Conservation (phyloP, 306 rosid species). For the Casuarina cunninghamiana region DNA sequence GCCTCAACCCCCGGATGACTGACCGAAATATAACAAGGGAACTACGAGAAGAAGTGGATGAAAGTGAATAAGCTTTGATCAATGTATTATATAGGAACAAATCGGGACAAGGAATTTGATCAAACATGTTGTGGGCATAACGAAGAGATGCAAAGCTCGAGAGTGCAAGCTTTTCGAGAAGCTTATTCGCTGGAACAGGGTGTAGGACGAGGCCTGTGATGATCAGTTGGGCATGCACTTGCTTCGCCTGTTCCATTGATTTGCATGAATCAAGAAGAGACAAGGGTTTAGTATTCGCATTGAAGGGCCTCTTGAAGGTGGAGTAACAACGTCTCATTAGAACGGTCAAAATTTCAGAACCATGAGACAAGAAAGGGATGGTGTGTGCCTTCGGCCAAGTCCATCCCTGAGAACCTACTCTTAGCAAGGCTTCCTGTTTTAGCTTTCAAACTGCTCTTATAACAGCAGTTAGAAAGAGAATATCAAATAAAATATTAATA, state of each 20-base stretch:
- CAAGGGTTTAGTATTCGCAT: constrained; percentile 27
- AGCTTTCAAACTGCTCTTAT: no score
- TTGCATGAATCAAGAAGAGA: constrained; percentile 47
- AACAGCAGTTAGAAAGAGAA: no score
- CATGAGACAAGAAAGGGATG: background rate
- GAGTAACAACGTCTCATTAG: constrained; percentile 43
- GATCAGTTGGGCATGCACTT: constrained; percentile 51
- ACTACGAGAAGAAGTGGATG: constrained; percentile 34
- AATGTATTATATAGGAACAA: constrained; percentile 56
- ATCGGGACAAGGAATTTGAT: constrained; percentile 52
- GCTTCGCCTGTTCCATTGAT: constrained; percentile 49
- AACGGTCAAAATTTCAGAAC: background rate
- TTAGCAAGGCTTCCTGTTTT: no score
- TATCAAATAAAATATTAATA: no score
- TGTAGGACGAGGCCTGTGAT: constrained; percentile 42
- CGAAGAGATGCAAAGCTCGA: constrained; percentile 33
- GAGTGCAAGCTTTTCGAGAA: constrained; percentile 34
- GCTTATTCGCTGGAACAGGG: constrained; percentile 39
- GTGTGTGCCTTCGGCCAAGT: background rate
- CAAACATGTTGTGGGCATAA: constrained; percentile 59
- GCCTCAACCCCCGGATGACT: constrained; percentile 24
- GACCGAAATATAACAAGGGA: constrained; percentile 35
- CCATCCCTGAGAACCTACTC: background rate
- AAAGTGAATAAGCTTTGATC: constrained; percentile 51
- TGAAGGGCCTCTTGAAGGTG: constrained; percentile 26